phyloP scores from a whole-genome alignment of 495 filamentous ascomycete species.

The Xylaria acuta region DNA sequence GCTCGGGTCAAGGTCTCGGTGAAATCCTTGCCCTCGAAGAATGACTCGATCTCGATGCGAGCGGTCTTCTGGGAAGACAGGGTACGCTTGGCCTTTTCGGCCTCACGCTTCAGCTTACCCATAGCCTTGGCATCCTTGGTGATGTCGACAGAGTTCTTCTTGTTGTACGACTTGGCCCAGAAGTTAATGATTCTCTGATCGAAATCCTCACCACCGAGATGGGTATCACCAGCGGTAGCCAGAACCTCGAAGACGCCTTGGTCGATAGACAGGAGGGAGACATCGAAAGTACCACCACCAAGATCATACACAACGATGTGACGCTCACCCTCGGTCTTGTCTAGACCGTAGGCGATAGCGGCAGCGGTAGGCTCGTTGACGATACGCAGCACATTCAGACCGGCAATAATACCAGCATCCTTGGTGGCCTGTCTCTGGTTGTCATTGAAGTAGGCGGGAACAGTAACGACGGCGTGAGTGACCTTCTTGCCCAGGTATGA shows the following conservation, averaged over 20 bases:
- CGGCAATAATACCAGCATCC: slow-evolving; percentile 93
- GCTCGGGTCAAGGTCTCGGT: slow-evolving; percentile 97
- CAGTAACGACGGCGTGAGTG: slow-evolving; percentile 95
- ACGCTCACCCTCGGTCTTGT: slow-evolving; percentile 84
- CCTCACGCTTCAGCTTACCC: slow-evolving; percentile 99
- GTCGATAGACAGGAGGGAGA: slow-evolving; percentile 96
- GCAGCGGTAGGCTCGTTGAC: slow-evolving; percentile 95
- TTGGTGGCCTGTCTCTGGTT: slow-evolving; percentile 98
- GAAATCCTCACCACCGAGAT: slow-evolving; percentile 99
- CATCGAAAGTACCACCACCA: slow-evolving; percentile 99
- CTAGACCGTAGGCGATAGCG: slow-evolving; percentile 86
- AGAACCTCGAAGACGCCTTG: slow-evolving; percentile 97
- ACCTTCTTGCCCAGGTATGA: slow-evolving; percentile 93
- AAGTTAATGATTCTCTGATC: slow-evolving; percentile 97
- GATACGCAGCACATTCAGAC: slow-evolving; percentile 95
- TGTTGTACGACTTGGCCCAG: slow-evolving; percentile 99
- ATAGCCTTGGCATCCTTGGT: slow-evolving; percentile 97
- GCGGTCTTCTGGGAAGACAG: slow-evolving; percentile 98
- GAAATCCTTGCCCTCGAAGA: slow-evolving; percentile 97
- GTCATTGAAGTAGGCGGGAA: slow-evolving; percentile 99
- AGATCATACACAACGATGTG: slow-evolving; percentile 98
- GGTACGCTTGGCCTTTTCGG: slow-evolving; percentile 99
- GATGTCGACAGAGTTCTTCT: slow-evolving; percentile 93
- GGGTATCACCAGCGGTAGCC: slow-evolving; percentile 98
- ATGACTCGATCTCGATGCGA: slow-evolving; percentile 96